Evolutionary conservation across 441 rosid genomes (phyloP).

Genomic region (Pelargonium australe): DNA sequence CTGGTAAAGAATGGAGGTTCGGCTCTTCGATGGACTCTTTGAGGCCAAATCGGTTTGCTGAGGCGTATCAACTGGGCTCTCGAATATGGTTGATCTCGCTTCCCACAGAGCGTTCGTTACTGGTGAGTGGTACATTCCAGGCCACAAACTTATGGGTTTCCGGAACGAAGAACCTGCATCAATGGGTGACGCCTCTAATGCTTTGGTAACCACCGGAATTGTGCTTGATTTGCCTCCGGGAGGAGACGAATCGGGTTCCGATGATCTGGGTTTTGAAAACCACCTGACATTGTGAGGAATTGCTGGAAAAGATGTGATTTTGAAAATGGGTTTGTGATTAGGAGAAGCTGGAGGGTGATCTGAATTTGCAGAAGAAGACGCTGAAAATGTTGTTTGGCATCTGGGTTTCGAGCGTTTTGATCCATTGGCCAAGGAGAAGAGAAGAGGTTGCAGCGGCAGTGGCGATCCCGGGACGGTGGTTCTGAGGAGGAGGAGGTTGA

Average conservation of each 20-base stretch:
- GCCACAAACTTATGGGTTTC: conserved; percentile 74
- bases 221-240: too few relatives aligned
- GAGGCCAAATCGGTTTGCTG: conserved; percentile 59
- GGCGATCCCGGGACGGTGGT: background rate
- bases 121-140: conserved; percentile 82
- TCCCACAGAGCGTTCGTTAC: conserved; percentile 79
- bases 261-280: background rate
- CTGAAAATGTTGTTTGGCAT: background rate
- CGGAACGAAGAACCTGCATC: conserved; percentile 37
- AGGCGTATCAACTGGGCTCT: conserved; percentile 62
- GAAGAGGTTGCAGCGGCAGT: background rate
- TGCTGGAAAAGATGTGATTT: background rate
- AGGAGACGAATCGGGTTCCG: too few relatives aligned
- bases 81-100: conserved; percentile 60
- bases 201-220: too few relatives aligned
- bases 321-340: background rate
- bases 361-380: background rate
- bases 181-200: conserved; percentile 23
- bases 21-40: conserved; percentile 54
- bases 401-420: background rate
- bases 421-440: background rate
- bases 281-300: background rate
- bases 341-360: background rate
- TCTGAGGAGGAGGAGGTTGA: background rate
- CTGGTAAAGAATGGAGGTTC: conserved; percentile 53